Evolutionary conservation across 169 alveolate genomes (phyloP), one percentile per base, ranked within the genome.

Genomic region (Plasmodium vinckei): DNA sequence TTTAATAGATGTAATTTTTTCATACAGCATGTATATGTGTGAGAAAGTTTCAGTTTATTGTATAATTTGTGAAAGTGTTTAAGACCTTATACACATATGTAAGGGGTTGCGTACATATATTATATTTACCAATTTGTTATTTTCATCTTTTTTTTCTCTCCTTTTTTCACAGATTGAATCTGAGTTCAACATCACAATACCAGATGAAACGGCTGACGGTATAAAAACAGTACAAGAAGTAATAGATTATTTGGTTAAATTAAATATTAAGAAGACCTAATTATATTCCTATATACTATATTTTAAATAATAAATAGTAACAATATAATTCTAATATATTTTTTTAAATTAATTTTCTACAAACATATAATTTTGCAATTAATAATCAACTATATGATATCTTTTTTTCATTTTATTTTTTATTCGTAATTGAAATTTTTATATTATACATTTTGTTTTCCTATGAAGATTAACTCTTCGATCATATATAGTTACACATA

Each of bases 151-250:
- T 77, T 59, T 59, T 33, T 54, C 17, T 56, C 25, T 63, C 25
- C 44, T 56, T 49, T 71, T 9, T 70, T 46, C 33, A 25, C 42
- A 82, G 90, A 44, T 82, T 49, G 90, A 82, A 82, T 82, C 90
- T 46, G 90, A 82, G 54, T 82, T 82, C 68, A 82, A 82, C 61
- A 82, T 82, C 39, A 82, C 90, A 56, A 82, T 82, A 53, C 90
- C 90, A 13, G 90, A 82, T 53, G 90, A 82, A 54, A 82, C 90
- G 6, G 90, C 90, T 13, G 90, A 82, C 54, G 68, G 68, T 47
- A 82, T 82, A n/a, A 82, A 82, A 67, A 82, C 90, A 19, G 65
- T 82, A 21, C 82, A 82, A 67, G 90, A 82, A 67, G 70, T 82
- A 54, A 82, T 82, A 56, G 90, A 82, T 42, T 82, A 82, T 65